Evolutionary conservation across 2,329 filamentous ascomycete genomes (phyloP), one percentile per base, ranked within the genome.

Genomic region (Fusarium sp.): DNA sequence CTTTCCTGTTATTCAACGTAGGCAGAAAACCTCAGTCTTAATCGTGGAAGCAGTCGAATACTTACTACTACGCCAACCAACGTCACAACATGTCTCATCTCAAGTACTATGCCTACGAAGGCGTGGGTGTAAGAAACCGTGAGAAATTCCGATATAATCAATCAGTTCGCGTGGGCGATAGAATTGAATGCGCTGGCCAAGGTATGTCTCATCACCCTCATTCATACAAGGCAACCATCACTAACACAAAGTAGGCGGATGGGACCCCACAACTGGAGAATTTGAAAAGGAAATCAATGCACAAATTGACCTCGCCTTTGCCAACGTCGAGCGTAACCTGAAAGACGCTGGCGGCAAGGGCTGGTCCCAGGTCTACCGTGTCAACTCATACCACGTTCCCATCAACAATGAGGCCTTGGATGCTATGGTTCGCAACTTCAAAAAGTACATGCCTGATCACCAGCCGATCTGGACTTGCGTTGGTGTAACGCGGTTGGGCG

Each of bases 391-490:
- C 18, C 46, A 48, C 18, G 46, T 48, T 31, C 46, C 46, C 6
- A 9, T 48, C 46, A 48, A 48, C 46, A 37, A 41, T 10, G 51
- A 53, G 12, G 37, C 37, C 9, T 8, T 41, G 3, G 51, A 31
- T 12, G 51, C 51, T 6, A 53, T 53, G 51, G 16, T 28, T 6
- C n/a, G 36, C 4, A 31, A 31, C 27, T 40, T 53, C 9, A 39
- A 31, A 13, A 53, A 53, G 27, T 53, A 27, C 36, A 40, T 53
- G 51, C 51, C 51, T 7, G 51, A 41, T 27, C 51, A 53, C 39
- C 51, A 53, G 10, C 51, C 51, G 2, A 53, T 53, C 10, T 53
- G 51, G 61, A 60, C 57, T 5, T 54, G 48, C 7, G 48, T 54
- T 3, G 57, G 57, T 2, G 47, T 54, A 9, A 6, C 34, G 6